Base-by-base conservation (phyloP, 2,329 filamentous ascomycete genomes). In the Paraphoma chrysanthemicola region DNA sequence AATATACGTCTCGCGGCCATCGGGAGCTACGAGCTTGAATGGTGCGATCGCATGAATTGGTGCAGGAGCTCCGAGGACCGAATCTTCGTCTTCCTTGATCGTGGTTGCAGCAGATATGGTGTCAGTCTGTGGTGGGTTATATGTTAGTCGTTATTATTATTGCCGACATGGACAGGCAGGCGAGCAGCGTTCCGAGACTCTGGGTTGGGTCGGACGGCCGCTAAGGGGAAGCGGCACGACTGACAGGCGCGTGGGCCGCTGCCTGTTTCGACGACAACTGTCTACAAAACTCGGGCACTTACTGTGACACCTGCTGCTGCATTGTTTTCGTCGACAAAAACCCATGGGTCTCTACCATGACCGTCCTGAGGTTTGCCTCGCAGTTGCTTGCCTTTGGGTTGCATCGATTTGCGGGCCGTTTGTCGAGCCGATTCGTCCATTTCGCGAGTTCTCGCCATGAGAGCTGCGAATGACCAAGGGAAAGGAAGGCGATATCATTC, bases 1-100 rank as follows among this genome's bases (percentile, higher is more conserved):
- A 23, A 65, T 57, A 36, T 62, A 56, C 38, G 59, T 54, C n/a
- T 62, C 62, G 11, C 63, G 61, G 18, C 68, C 69, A 44, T 68
- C 57, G 8, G 63, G 59, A 16, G 66, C 59, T 4, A 61, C 58
- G 4, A 68, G 45, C 38, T 66, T 67, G 31, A 44, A 62, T 45
- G 56, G 45, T 17, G 41, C 38, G 30, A 56, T 36, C 10, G 53
- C 18, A 8, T 62, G 62, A 31, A 71, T 69, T 5, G 63, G 67
- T 8, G 53, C 67, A 7, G 64, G 66, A 1, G 63, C 48, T 1
- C 60, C 63, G 16, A 59, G 29, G 10, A 59, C 51, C 23, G 63
- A 56, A 8, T 59, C 42, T 1, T 56, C 9, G 8, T 46, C 53
- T 31, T 11, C 29, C 28, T 50, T 51, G n/a, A 28, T 23, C 18